phyloP scores from a whole-genome alignment of 2,329 filamentous ascomycete species.

The Trichoderma sp. region DNA sequence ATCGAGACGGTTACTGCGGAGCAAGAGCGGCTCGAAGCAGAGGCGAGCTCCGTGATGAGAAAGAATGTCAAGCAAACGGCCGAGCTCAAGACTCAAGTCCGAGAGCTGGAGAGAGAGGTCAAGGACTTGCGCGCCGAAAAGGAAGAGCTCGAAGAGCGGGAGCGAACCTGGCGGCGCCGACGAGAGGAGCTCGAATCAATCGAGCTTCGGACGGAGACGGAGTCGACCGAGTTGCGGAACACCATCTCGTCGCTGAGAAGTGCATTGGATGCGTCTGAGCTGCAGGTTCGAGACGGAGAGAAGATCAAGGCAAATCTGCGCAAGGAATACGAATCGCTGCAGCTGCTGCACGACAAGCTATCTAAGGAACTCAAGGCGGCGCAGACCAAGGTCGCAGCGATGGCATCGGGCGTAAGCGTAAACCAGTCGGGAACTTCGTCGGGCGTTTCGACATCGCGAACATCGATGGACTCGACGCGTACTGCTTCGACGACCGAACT shows the following conservation, averaged over 20 bases:
- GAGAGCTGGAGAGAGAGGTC: slow-evolving; percentile 77
- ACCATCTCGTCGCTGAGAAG: slow-evolving; percentile 77
- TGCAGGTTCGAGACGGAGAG: slow-evolving; percentile 78
- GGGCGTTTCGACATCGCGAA: slow-evolving; percentile 42
- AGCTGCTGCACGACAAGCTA: slow-evolving; percentile 73
- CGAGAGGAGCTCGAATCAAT: slow-evolving; percentile 73
- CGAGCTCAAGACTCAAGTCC: slow-evolving; percentile 74
- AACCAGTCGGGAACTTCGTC: slow-evolving; percentile 24
- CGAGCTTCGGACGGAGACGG: slow-evolving; percentile 66
- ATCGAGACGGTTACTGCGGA: slow-evolving; percentile 93
- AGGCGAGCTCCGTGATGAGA: slow-evolving; percentile 74
- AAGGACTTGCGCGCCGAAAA: slow-evolving; percentile 70
- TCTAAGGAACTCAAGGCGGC: slow-evolving; percentile 62
- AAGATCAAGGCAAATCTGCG: slow-evolving; percentile 76
- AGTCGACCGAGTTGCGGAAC: slow-evolving; percentile 70
- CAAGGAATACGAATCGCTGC: slow-evolving; percentile 73
- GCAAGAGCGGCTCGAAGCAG: slow-evolving; percentile 87
- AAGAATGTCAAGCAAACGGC: slow-evolving; percentile 80
- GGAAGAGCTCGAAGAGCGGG: slow-evolving; percentile 71
- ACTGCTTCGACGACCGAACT: slow-evolving; percentile 31
- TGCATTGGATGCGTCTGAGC: slow-evolving; percentile 83
- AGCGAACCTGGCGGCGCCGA: slow-evolving; percentile 71
- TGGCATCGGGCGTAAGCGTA: slow-evolving; percentile 32
- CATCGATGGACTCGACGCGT: slow-evolving; percentile 39
- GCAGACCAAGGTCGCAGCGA: slow-evolving; percentile 44